A percentile compares a stretch with the other conserved stretches of the same genome.
These are phyloP conservation scores for Hymenoscyphus albidus DNA, from an alignment of 2,329 filamentous ascomycete species.

Conservation along the genomic window DNA sequence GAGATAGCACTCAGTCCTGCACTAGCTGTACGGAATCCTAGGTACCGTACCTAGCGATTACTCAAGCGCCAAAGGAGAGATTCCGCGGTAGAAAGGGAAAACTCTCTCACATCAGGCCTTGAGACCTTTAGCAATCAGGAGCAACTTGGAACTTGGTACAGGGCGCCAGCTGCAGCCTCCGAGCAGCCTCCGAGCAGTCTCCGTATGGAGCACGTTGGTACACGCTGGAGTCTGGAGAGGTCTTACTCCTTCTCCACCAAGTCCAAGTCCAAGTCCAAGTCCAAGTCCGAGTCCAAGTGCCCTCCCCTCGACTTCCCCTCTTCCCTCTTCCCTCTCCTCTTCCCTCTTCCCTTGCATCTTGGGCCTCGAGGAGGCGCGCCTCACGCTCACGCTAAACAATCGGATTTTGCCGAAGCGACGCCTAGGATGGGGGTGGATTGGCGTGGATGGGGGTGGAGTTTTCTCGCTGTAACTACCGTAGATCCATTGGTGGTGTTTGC, in stretches of 20 bases:
- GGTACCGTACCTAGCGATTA: neutral
- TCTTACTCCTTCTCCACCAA: too few species aligned
- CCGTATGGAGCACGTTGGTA: neutral
- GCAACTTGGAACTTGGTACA: neutral
- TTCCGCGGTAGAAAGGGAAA: neutral
- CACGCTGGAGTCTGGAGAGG: neutral
- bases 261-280: too few species aligned
- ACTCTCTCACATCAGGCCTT: neutral
- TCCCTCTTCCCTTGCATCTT: too few species aligned
- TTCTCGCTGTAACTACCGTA: slow-evolving; percentile 1
- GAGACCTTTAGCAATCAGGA: neutral
- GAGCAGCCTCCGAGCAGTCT: neutral
- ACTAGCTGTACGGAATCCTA: too few species aligned
- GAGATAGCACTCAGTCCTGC: neutral
- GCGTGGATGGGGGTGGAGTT: neutral
- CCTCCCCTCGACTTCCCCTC: neutral
- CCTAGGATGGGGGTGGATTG: neutral
- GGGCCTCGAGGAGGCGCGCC: too few species aligned
- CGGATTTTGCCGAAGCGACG: too few species aligned
- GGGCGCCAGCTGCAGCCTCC: too few species aligned
- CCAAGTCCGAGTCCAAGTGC: too few species aligned
- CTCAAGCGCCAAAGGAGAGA: neutral
- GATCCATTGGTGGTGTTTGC: slow-evolving; percentile 17
- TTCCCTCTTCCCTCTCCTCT: neutral
- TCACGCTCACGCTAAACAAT: too few species aligned